A percentile compares a stretch with the other conserved stretches of the same genome.
Conservation (phyloP, 2,329 filamentous ascomycete genomes). For the Pestalotiopsis sp. region DNA sequence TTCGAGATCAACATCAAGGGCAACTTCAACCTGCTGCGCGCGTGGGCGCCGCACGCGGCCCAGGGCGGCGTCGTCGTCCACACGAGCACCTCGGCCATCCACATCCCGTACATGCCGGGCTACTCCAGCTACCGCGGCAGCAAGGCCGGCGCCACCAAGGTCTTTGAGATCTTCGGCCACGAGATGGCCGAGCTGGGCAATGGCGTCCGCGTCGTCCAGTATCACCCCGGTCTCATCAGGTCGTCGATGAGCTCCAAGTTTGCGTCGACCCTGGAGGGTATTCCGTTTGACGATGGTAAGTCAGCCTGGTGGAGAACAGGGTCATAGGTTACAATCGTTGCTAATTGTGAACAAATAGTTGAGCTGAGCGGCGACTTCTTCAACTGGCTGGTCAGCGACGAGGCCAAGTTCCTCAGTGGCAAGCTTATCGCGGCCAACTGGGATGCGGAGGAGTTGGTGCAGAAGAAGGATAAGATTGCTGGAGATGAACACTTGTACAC, state of each 20-base stretch:
- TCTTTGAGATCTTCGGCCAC: conserved; percentile 18
- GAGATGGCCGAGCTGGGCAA: conserved; percentile 16
- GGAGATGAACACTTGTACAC: conserved; percentile 15
- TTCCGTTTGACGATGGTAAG: conserved; percentile 13
- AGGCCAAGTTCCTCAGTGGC: conserved; percentile 36
- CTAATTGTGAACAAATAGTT: background rate
- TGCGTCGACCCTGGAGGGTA: background rate
- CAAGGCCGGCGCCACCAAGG: conserved; percentile 18
- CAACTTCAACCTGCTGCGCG: conserved; percentile 22
- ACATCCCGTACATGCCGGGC: conserved; percentile 12
- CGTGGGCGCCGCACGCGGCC: conserved; percentile 21
- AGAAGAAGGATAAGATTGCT: conserved; percentile 15
- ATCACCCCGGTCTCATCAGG: conserved; percentile 12
- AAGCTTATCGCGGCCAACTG: conserved; percentile 38
- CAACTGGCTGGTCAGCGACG: conserved; percentile 34
- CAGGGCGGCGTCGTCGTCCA: conserved; percentile 25
- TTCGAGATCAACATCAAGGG: conserved; percentile 30
- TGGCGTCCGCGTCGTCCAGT: conserved; percentile 8
- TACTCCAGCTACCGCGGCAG: conserved; percentile 16
- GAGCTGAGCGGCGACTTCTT: conserved; percentile 34
- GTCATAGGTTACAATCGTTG: background rate
- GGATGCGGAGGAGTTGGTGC: conserved; percentile 37
- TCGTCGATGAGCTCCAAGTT: conserved; percentile 19
- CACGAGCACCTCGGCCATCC: conserved; percentile 22
- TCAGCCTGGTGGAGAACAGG: too few species aligned